phyloP scores from a whole-genome alignment of 2,329 filamentous ascomycete species.

The Leptographium flavum region DNA sequence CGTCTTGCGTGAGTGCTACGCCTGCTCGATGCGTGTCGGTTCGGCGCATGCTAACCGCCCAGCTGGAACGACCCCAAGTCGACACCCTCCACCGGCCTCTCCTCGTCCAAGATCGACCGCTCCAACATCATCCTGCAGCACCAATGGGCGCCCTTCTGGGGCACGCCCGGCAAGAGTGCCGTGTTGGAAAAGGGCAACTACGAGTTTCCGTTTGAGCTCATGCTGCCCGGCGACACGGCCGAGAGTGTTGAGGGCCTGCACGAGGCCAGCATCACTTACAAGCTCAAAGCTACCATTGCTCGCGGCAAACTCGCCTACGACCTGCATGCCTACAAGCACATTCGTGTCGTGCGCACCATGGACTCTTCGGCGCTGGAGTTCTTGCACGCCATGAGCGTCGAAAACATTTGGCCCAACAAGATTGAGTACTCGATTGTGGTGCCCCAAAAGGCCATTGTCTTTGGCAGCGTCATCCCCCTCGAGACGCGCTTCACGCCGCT shows the following conservation, averaged over 20 bases:
- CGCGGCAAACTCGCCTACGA: constrained; percentile 83
- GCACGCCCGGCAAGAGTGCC: constrained; percentile 38
- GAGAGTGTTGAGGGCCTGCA: constrained; percentile 86
- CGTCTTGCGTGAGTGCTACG: constrained; percentile 49
- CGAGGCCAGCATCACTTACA: constrained; percentile 79
- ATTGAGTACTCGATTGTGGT: constrained; percentile 90
- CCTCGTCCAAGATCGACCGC: constrained; percentile 44
- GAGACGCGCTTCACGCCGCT: constrained; percentile 81
- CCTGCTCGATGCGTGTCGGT: too few species aligned
- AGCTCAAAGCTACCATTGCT: constrained; percentile 78
- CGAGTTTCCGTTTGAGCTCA: constrained; percentile 66
- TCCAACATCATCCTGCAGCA: constrained; percentile 50
- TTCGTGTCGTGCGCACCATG: constrained; percentile 65
- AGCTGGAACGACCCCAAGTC: constrained; percentile 38
- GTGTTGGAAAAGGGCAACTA: constrained; percentile 62
- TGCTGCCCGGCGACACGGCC: constrained; percentile 56
- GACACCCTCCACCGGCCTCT: constrained; percentile 39
- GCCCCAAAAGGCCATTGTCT: constrained; percentile 86
- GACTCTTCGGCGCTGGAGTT: constrained; percentile 64
- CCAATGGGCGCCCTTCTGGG: constrained; percentile 54
- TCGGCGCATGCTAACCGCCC: not conserved
- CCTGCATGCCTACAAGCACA: constrained; percentile 62
- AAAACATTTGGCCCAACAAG: constrained; percentile 97
- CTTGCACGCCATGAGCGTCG: constrained; percentile 82
- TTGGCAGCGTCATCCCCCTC: constrained; percentile 72